A percentile compares a stretch with the other conserved stretches of the same genome.
These are phyloP conservation scores for Kregervanrija fluxuum DNA, from an alignment of 805 yeast species.

Conservation along the genomic window DNA sequence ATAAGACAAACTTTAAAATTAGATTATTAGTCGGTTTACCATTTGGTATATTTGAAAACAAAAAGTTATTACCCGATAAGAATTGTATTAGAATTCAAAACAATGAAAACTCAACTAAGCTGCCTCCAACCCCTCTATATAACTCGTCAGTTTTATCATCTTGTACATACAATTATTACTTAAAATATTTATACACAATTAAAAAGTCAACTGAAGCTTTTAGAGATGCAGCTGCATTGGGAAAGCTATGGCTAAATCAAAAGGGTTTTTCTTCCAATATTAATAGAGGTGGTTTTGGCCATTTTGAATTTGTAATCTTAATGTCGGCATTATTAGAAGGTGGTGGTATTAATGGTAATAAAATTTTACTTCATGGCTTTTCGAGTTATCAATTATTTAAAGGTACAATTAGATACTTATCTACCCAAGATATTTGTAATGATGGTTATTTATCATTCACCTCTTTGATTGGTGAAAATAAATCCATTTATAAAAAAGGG, in stretches of 20 bases:
- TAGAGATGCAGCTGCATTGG: constrained; percentile 79
- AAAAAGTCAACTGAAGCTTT: constrained; percentile 74
- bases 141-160: constrained; percentile 74
- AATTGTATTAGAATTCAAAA: constrained; percentile 74
- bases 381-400: constrained; percentile 91
- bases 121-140: constrained; percentile 80
- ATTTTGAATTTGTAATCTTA: constrained; percentile 77
- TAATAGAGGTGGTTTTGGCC: constrained; percentile 76
- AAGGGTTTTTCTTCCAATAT: constrained; percentile 67
- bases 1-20: constrained; percentile 63
- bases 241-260: constrained; percentile 85
- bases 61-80: constrained; percentile 70
- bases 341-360: constrained; percentile 70
- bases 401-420: constrained; percentile 75
- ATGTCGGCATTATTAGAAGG: constrained; percentile 81
- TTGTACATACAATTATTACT: constrained; percentile 58
- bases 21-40: constrained; percentile 72
- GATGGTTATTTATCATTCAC: constrained; percentile 63
- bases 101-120: constrained; percentile 17
- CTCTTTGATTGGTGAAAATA: constrained; percentile 41
- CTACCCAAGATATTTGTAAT: constrained; percentile 63
- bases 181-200: constrained; percentile 68
- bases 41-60: constrained; percentile 59
- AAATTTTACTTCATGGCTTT: constrained; percentile 76
- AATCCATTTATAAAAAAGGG: constrained; percentile 39